phyloP scores from a whole-genome alignment of 2,329 filamentous ascomycete species.

The Drechslerella dactyloides region DNA sequence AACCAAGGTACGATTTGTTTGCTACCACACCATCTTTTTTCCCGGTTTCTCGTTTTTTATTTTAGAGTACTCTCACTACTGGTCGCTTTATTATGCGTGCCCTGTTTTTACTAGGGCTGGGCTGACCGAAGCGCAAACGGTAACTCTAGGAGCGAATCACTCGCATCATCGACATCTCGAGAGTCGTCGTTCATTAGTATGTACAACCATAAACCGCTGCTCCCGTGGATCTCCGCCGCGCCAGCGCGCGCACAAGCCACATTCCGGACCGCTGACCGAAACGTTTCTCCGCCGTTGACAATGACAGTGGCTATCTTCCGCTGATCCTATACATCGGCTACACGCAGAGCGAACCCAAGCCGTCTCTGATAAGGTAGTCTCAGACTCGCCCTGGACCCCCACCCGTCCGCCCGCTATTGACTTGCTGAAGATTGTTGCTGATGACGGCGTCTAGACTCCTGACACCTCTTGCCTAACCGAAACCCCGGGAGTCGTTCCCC shows the following conservation, averaged over 20 bases:
- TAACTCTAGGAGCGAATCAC: conserved; percentile 45
- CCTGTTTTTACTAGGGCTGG: conserved; percentile 8
- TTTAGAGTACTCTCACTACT: conserved; percentile 25
- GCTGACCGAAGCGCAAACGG: conserved; percentile 20
- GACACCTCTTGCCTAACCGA: conserved; percentile 43
- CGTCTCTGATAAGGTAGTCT: conserved; percentile 40
- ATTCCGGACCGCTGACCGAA: conserved; percentile 19
- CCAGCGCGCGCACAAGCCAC: conserved; percentile 8
- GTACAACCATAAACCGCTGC: conserved; percentile 28
- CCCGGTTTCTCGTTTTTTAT: conserved; percentile 15
- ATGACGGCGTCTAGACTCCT: conserved; percentile 27
- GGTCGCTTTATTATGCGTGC: conserved; percentile 19
- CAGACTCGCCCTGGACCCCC: neutral
- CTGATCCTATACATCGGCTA: conserved; percentile 50
- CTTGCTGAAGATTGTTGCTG: conserved; percentile 24
- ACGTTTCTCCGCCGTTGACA: conserved; percentile 17
- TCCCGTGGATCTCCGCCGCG: conserved; percentile 22
- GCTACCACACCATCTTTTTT: conserved; percentile 4
- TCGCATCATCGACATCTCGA: conserved; percentile 49
- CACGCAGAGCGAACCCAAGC: conserved; percentile 47
- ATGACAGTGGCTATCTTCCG: conserved; percentile 41
- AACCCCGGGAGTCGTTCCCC: conserved; percentile 17
- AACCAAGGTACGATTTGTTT: conserved; percentile 35
- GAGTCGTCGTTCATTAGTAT: conserved; percentile 48
- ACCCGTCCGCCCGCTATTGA: conserved; percentile 6